Percentiles rank a stretch among this genome's conserved stretches.
Evolutionary conservation across 345 rosid species (phyloP).

Genomic region (Populus simonii): DNA sequence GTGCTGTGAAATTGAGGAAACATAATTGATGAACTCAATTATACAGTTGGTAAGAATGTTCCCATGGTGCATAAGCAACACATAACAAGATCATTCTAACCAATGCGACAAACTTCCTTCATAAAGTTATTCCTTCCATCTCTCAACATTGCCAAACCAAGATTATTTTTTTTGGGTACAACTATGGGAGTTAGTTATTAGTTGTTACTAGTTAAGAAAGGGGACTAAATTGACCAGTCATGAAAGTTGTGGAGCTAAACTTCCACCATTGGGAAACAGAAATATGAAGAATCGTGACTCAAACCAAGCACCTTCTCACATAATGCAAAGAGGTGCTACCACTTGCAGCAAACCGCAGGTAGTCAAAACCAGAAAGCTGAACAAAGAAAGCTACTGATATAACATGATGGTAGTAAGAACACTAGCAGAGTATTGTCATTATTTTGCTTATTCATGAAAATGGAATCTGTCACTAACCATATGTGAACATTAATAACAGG

Average conservation of each 20-base stretch:
- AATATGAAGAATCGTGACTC: too few relatives aligned
- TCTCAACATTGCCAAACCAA: not conserved
- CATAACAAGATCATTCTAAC: not conserved
- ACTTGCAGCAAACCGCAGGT: not conserved
- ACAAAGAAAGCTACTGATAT: not conserved
- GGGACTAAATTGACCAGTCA: not conserved
- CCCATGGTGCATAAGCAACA: not conserved
- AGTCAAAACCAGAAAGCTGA: not conserved
- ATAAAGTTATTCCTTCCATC: not conserved
- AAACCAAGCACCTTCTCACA: not conserved
- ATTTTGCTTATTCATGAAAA: not conserved
- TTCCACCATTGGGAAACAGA: too few relatives aligned
- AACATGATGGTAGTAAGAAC: not conserved
- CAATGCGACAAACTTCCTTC: not conserved
- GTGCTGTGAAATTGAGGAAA: not conserved
- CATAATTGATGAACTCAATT: not conserved
- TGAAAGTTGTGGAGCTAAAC: not conserved
- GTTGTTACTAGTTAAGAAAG: too few relatives aligned
- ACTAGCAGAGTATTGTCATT: not conserved
- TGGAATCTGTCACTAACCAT: conserved; percentile 60
- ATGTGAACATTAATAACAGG: conserved; percentile 95
- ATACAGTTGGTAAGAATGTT: not conserved
- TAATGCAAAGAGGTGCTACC: not conserved
- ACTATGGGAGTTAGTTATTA: too few relatives aligned
- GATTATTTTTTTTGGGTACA: too few relatives aligned